Base-by-base conservation (phyloP, 495 filamentous ascomycete species). In the Rostrohypoxylon terebratum region DNA sequence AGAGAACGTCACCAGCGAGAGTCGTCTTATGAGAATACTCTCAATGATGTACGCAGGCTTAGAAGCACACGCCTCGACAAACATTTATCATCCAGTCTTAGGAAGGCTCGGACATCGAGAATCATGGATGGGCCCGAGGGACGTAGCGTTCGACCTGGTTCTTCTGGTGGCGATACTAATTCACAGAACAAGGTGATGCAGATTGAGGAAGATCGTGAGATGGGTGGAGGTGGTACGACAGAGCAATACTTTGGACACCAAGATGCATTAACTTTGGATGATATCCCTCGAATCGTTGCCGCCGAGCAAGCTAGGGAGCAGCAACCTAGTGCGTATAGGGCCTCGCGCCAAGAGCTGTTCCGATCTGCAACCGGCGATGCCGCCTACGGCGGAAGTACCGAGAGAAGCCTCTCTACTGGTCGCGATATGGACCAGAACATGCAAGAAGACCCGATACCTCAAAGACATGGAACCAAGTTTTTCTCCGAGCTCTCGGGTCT, bases 231-330 rank as follows among this genome's bases (percentile, higher is more conserved):
- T 44, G 84, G 86, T n/a, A 86, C 88, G 21, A 90, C 88, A 23
- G 91, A 94, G 60, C 83, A 94, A 68, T 93, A 92, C 51, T 92
- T 99, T 71, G 93, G 92, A n/a, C 88, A 92, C 71, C 91, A 95
- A 65, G 94, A 98, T 83, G 92, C 93, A 13, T 84, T 98, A 36
- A 97, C 94, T 4, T 83, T 99, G 63, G 96, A 98, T 79, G 96
- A 99, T 77, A 98, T 99, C 68, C 95, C 96, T n/a, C 87, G 95
- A 68, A 96, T 99, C 70, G 93, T 98, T 47, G 96, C 96, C 2
- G 93, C 95, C 8, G 93, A 98, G 74, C 96, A 98, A 81, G 94
- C 96, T 28, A 90, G 91, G 77, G 94, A 97, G 77, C 94, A 97
- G 77, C 88, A 94, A 60, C 90, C 94, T 16, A 96, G 93, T 42